Base-by-base conservation (phyloP, 106 monocot species). In the Platanthera guangdongensis region DNA sequence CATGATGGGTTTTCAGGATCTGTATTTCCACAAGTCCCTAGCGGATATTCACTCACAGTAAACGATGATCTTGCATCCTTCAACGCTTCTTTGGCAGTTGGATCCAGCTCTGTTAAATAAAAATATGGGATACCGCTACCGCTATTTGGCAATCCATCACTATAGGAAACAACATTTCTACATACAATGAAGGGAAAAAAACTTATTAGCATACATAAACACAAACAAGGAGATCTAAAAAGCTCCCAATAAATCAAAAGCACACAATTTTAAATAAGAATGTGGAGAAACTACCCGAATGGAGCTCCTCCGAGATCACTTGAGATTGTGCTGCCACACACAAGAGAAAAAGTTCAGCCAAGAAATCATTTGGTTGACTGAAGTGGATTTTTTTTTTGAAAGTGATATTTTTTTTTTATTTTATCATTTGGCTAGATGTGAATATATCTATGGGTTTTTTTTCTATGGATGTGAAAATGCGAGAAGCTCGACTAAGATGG, bases 161-260 rank as follows among this genome's bases (percentile, higher is more conserved):
- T 95, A 82, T 83, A 95, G n/a, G 95, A 95, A 81, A 95, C 95
- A 57, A 92, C 95, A 83, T 95, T 92, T 52, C 95, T 95, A 78
- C 77, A 83, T 32, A 65, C 11, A 5, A 9, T 13, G 11, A 25
- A 65, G 0, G 32, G 11, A 32, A 65, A 65, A 39, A 39, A 6
- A 64, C 9, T 7, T 7, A 28, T 28, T 5, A 64, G 13, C 7
- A 64, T 9, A 65, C 8, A 65, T 4, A 65, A 65, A 32, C 8
- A 32, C 30, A 30, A 75, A 67, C 7, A 4, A 8, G 2, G 0
- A 1, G 47, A n/a, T 5, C 12, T 12, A 7, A 72, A 72, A 18
- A 1, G 7, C 15, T 71, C n/a, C 3, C 50, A 47, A 71, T 2
- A 64, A 55, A 53, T 7, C 25, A 10, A 11, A 19, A 71, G 3